Percentiles rank a stretch among this genome's conserved stretches.
These are phyloP conservation scores for Sarcocystis neurona DNA, from an alignment of 169 alveolate genomes.

Conservation along the genomic window DNA sequence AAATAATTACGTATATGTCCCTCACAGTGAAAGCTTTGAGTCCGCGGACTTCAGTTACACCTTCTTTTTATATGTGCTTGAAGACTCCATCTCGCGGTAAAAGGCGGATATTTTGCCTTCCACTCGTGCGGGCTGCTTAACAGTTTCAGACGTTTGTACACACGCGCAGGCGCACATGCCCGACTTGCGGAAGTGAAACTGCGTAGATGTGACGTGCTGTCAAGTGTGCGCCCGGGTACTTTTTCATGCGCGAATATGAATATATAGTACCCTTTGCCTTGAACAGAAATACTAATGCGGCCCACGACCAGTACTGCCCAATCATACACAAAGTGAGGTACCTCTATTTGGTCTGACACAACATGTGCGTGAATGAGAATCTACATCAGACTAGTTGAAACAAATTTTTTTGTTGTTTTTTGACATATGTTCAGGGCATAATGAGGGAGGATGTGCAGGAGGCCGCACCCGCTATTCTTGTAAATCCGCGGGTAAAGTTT, in stretches of 20 bases:
- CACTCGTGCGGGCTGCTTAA: background rate
- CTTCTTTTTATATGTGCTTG: conserved; percentile 76
- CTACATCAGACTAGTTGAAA: no score
- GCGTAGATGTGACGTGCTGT: no score
- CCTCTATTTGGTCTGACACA: no score
- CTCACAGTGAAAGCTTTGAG: conserved; percentile 71
- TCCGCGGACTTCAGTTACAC: conserved; percentile 78
- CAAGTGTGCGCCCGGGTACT: no score
- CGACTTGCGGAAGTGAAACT: no score
- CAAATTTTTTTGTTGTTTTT: background rate
- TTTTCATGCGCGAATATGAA: no score
- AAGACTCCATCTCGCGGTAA: conserved; percentile 75
- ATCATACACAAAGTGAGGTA: conserved; percentile 79
- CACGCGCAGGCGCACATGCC: background rate
- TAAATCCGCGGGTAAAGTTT: conserved; percentile 81
- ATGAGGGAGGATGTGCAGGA: conserved; percentile 77
- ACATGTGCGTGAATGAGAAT: no score
- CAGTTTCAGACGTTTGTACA: background rate
- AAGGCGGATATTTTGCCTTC: background rate
- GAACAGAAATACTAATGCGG: conserved; percentile 37
- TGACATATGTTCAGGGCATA: conserved; percentile 69
- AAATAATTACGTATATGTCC: conserved; percentile 78
- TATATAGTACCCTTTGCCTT: no score
- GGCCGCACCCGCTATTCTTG: conserved; percentile 85
- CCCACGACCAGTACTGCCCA: conserved; percentile 77